Evolutionary conservation across 805 yeast genomes (phyloP).

Genomic region (Wickerhamomyces chambardii): DNA sequence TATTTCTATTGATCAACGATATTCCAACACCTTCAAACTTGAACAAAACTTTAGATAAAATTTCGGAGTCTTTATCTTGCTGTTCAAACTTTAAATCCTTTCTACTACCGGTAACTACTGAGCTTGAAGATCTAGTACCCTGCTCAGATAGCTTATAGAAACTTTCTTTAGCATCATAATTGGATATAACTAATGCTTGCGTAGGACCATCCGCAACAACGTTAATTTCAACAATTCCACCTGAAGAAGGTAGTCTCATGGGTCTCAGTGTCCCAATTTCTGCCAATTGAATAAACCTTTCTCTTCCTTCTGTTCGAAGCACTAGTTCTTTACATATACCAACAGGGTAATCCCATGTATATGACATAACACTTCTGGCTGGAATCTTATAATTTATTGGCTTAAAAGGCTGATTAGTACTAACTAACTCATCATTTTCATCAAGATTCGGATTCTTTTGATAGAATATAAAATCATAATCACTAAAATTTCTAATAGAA

Average conservation of each 20-base stretch:
- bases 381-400: slow-evolving; percentile 82
- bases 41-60: slow-evolving; percentile 35
- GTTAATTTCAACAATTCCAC: slow-evolving; percentile 68
- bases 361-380: slow-evolving; percentile 91
- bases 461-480: slow-evolving; percentile 75
- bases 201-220: slow-evolving; percentile 96
- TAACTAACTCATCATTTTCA: slow-evolving; percentile 53
- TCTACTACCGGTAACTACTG: slow-evolving; percentile 14
- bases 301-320: slow-evolving; percentile 61
- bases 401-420: slow-evolving; percentile 46
- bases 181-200: slow-evolving; percentile 77
- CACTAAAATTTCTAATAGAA: slow-evolving; percentile 84
- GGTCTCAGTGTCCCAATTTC: slow-evolving; percentile 92
- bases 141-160: slow-evolving; percentile 44
- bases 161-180: slow-evolving; percentile 72
- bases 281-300: slow-evolving; percentile 74
- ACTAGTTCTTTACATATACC: slow-evolving; percentile 77
- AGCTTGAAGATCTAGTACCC: slow-evolving; percentile 23
- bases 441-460: slow-evolving; percentile 71
- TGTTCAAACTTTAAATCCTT: slow-evolving; percentile 44
- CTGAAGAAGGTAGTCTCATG: slow-evolving; percentile 55
- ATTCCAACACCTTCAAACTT: slow-evolving; percentile 81
- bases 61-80: slow-evolving; percentile 24
- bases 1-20: slow-evolving; percentile 64
- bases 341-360: slow-evolving; percentile 96